Evolutionary conservation across 2,329 filamentous ascomycete species (phyloP), one percentile per base, ranked within the genome.

Genomic region (Amauroascus niger): DNA sequence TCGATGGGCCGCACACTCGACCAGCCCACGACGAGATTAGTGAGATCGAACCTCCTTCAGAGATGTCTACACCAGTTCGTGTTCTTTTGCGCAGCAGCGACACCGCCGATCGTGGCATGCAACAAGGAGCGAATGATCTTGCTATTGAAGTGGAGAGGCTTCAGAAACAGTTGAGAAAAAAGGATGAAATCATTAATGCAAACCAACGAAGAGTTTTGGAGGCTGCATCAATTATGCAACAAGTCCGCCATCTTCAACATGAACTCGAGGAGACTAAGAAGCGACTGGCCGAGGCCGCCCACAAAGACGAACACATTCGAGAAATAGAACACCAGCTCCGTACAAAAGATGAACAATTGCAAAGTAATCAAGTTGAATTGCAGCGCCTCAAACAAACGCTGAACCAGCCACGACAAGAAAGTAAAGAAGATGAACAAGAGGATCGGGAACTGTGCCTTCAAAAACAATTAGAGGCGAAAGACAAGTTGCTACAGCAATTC

Each of bases 51-150:
- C 69, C 69, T 8, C 69, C 70, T 2, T 61, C 71, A 8, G 70
- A 72, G 52, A 72, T 72, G 66, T 73, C 70, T 1, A 73, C 70
- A 0, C 70, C 70, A 4, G 71, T 69, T 16, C 70, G 71, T 56
- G 32, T 73, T 7, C 57, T 71, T 43, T 55, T 55, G 49, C 66
- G 65, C 49, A 41, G 28, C 20, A 26, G 22, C 14, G 33, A 41
- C 66, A 2, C 57, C 61, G 18, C 60, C 60, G 1, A 65, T 58
- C 48, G 53, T 56, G 40, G 63, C 60, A 32, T 54, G 52, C 37
- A 60, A 57, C 11, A 55, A 57, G 20, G 59, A 54, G 33, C 55
- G 22, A 53, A 55, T 13, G 53, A 61, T 28, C 58, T 61, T 24
- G 60, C 63, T 6, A 59, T 60, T 24, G 67, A 67, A 43, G 62